A percentile compares a stretch with the other conserved stretches of the same genome.
phyloP scores from a whole-genome alignment of 495 filamentous ascomycete species.

The Saxophila tyrrhenica region DNA sequence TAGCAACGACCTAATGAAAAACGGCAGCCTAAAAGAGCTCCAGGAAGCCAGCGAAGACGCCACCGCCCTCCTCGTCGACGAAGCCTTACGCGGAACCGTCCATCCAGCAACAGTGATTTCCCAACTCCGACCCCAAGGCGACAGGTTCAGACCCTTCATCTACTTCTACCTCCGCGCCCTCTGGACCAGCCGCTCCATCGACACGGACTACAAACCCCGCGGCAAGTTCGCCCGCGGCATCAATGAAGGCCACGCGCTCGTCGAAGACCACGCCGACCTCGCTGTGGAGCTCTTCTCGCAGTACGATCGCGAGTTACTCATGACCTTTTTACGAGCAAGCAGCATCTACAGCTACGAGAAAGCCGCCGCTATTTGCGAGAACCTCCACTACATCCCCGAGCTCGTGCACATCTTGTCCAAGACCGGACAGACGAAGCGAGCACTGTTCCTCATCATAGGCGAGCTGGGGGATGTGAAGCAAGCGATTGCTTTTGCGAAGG shows the following conservation, averaged over 20 bases:
- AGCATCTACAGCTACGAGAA: slow-evolving; percentile 73
- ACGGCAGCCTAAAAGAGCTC: slow-evolving; percentile 56
- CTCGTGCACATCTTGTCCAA: slow-evolving; percentile 90
- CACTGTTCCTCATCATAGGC: slow-evolving; percentile 82
- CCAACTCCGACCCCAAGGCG: slow-evolving; percentile 46
- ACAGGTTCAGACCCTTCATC: slow-evolving; percentile 49
- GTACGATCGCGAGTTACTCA: slow-evolving; percentile 66
- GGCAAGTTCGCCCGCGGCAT: slow-evolving; percentile 21
- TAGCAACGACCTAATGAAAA: slow-evolving; percentile 55
- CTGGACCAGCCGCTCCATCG: slow-evolving; percentile 46
- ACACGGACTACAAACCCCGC: slow-evolving; percentile 5
- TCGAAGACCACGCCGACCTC: slow-evolving; percentile 66
- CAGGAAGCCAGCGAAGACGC: slow-evolving; percentile 69
- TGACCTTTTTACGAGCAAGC: slow-evolving; percentile 71
- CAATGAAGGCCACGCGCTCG: slow-evolving; percentile 58
- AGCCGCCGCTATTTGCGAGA: slow-evolving; percentile 70
- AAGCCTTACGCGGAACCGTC: slow-evolving; percentile 80
- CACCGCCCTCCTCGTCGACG: slow-evolving; percentile 75
- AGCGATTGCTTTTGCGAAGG: slow-evolving; percentile 87
- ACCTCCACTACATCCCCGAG: slow-evolving; percentile 67
- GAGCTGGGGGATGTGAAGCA: slow-evolving; percentile 75
- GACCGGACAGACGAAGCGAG: slow-evolving; percentile 82
- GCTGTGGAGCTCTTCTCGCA: slow-evolving; percentile 74
- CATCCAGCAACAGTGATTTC: slow-evolving; percentile 62
- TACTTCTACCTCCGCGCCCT: slow-evolving; percentile 85